Conservation (phyloP, 2,329 filamentous ascomycete genomes). For the Leptographium wingfieldii region DNA sequence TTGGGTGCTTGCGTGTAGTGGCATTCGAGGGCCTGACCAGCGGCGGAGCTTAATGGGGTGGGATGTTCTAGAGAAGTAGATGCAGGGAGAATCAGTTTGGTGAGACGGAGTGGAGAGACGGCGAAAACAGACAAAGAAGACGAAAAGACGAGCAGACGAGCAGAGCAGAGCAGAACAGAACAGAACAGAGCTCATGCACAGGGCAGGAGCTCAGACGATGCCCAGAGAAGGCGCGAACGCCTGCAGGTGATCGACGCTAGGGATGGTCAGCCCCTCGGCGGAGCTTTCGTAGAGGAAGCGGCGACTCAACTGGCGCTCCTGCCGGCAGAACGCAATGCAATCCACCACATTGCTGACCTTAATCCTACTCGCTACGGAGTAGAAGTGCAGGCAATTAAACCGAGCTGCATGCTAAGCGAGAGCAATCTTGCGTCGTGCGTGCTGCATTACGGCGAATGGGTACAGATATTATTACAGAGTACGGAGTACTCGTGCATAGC, state of each 20-base stretch:
- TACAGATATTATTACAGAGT: too few species aligned
- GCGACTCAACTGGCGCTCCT: background rate
- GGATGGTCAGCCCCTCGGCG: background rate
- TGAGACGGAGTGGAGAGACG: background rate
- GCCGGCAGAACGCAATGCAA: background rate
- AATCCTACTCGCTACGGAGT: too few species aligned
- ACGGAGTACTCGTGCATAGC: too few species aligned
- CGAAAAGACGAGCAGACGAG: too few species aligned
- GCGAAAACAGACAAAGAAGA: background rate
- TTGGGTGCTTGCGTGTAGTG: background rate
- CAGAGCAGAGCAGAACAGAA: background rate
- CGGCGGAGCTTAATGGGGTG: too few species aligned
- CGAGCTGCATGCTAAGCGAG: too few species aligned
- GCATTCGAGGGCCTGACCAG: background rate
- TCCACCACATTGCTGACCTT: background rate
- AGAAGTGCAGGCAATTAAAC: too few species aligned
- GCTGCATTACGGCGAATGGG: too few species aligned
- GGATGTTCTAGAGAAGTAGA: background rate
- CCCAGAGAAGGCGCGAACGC: background rate
- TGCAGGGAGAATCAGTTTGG: background rate
- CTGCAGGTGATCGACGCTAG: background rate
- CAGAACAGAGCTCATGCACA: background rate
- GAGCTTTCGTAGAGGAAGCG: background rate
- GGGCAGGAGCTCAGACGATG: background rate
- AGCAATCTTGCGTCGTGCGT: too few species aligned